phyloP scores from a whole-genome alignment of 2,329 filamentous ascomycete genomes.

The Aspergillus proliferans region DNA sequence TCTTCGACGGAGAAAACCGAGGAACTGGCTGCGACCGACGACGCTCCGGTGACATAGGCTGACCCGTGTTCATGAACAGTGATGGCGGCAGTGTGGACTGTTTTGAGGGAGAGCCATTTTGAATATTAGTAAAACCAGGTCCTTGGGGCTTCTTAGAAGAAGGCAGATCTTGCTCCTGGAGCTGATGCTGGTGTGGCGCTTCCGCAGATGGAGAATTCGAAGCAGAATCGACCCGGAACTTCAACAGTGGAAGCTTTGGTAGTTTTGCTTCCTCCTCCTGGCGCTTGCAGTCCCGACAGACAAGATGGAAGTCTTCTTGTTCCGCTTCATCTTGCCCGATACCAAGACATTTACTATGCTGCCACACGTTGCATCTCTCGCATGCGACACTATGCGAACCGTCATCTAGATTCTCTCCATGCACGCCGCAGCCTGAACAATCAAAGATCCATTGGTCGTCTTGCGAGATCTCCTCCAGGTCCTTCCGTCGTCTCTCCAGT shows the following conservation, averaged over 20 bases:
- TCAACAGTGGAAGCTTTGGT: constrained; percentile 57
- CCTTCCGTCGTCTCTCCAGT: constrained; percentile 71
- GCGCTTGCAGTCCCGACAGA: constrained; percentile 71
- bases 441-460: constrained; percentile 93
- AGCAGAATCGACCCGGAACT: constrained; percentile 47
- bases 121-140: constrained; percentile 9
- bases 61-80: constrained; percentile 7
- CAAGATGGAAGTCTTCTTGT: constrained; percentile 75
- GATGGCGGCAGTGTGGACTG: constrained; percentile 11
- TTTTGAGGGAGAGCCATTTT: constrained; percentile 17
- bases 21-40: constrained; percentile 18
- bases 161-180: constrained; percentile 5
- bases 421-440: constrained; percentile 76
- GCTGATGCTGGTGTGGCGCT: background rate
- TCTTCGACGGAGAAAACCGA: constrained; percentile 29
- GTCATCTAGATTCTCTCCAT: constrained; percentile 84
- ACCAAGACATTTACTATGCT: constrained; percentile 86
- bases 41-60: constrained; percentile 25
- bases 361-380: constrained; percentile 91
- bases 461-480: constrained; percentile 64
- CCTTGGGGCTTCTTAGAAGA: constrained; percentile 20
- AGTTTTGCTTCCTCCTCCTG: constrained; percentile 57
- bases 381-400: constrained; percentile 90
- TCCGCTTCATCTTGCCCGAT: constrained; percentile 76
- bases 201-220: background rate